Conservation (phyloP, 805 yeast species). For the Sungouiella thailandica region DNA sequence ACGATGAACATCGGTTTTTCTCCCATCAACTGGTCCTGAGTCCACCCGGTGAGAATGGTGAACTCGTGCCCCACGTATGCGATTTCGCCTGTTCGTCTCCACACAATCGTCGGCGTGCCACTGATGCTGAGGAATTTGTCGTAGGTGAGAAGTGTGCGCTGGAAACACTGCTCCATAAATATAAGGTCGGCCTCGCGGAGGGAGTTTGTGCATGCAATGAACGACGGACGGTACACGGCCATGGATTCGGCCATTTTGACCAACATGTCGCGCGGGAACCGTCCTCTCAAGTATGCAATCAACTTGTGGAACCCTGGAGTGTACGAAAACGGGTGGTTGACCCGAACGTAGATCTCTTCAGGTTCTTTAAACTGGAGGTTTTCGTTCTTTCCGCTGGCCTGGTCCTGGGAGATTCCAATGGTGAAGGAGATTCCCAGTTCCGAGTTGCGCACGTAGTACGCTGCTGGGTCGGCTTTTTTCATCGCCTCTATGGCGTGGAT, state of each 20-base stretch:
- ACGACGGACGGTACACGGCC: conserved; percentile 88
- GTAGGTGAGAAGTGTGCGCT: conserved; percentile 83
- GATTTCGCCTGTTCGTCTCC: conserved; percentile 95
- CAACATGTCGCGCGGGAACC: conserved; percentile 67
- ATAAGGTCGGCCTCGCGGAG: conserved; percentile 86
- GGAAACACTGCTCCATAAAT: conserved; percentile 95
- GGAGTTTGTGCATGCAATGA: conserved; percentile 87
- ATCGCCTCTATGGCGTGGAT: conserved; percentile 40
- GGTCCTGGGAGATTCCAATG: conserved; percentile 31
- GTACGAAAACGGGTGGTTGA: conserved; percentile 75
- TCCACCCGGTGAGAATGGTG: conserved; percentile 88
- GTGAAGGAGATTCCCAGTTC: conserved; percentile 43
- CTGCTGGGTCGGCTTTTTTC: conserved; percentile 36
- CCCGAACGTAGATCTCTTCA: conserved; percentile 72
- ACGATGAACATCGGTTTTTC: conserved; percentile 67
- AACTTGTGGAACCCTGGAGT: conserved; percentile 87
- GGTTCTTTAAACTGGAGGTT: conserved; percentile 48
- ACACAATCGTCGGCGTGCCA: conserved; percentile 92
- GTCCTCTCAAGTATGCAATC: conserved; percentile 61
- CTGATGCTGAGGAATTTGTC: conserved; percentile 76
- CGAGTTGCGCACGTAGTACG: conserved; percentile 34
- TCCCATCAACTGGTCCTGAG: conserved; percentile 56
- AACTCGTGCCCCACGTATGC: conserved; percentile 95
- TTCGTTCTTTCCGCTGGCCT: conserved; percentile 3
- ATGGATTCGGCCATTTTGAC: conserved; percentile 81